Evolutionary conservation across 2,329 filamentous ascomycete genomes (phyloP), one percentile per base, ranked within the genome.

Genomic region (Apiospora malaysiana): DNA sequence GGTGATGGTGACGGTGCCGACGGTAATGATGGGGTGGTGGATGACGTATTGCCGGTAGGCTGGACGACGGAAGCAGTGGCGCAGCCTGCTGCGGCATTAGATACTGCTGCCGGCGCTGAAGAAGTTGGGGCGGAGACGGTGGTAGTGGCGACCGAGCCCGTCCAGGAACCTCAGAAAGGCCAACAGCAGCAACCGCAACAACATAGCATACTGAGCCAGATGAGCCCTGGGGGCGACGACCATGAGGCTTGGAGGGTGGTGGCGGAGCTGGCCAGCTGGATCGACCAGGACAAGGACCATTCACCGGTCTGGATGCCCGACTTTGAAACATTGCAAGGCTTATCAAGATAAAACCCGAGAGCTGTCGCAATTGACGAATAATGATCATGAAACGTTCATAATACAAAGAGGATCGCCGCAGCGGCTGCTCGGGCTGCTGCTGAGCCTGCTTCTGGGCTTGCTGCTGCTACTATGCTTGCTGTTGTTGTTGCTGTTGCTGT

Each of bases 241-340:
- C 70, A 72, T 7, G 71, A 74, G 51, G 72, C 76, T 10, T 78
- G 77, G 77, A 75, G 76, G 47, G 77, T 79, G 10, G 78, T 79
- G 8, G 76, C 75, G 1, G 77, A 78, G 68, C 70, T 79, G 66
- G 77, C 78, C 10, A 78, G 74, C 63, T 79, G 78, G 77, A 79
- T 78, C 23, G 77, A 79, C 12, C 78, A 79, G 69, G 75, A 75
- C 37, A 56, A 56, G 6, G 74, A 76, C 23, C 76, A 74, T 6
- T 76, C 75, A 14, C 73, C 77, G 4, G 71, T 78, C 10, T 78
- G 77, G 77, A 79, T 79, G 77, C 78, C 77, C 2, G 77, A 79
- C 27, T 79, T 79, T 66, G 78, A 78, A 69, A 69, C 75, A 49
- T 25, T 79, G 59, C 77, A 80, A 51, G 78, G 75, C 18, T 14